phyloP scores from a whole-genome alignment of 2,329 filamentous ascomycete genomes.

The Exophiala bonariae region DNA sequence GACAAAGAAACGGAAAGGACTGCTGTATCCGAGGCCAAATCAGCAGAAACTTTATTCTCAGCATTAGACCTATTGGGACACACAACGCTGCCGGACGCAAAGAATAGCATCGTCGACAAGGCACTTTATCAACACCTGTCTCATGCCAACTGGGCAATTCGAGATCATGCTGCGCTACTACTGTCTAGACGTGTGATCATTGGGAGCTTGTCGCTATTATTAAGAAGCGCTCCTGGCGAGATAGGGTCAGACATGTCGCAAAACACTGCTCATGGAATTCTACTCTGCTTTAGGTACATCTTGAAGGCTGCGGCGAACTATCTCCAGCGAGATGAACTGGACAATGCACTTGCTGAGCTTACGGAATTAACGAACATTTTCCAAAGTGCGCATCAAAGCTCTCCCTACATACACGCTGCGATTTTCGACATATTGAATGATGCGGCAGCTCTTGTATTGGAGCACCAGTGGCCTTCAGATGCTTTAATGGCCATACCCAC shows the following conservation, averaged over 20 bases:
- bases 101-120: constrained; percentile 34
- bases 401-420: constrained; percentile 20
- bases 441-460: constrained; percentile 7
- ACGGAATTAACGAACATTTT: too few relatives aligned
- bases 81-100: constrained; percentile 28
- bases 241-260: constrained; percentile 22
- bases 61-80: constrained; percentile 45
- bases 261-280: constrained; percentile 42
- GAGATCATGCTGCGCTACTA: constrained; percentile 45
- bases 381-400: not conserved
- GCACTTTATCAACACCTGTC: constrained; percentile 40
- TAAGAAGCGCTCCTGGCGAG: constrained; percentile 2
- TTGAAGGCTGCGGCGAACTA: constrained; percentile 2
- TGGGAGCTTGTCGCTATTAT: not conserved
- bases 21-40: not conserved
- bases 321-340: constrained; percentile 7
- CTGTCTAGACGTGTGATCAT: constrained; percentile 12
- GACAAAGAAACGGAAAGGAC: not conserved
- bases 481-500: not conserved
- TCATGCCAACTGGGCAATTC: constrained; percentile 46
- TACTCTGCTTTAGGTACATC: constrained; percentile 29
- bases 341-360: not conserved
- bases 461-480: constrained; percentile 6
- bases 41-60: constrained; percentile 38
- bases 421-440: constrained; percentile 24